phyloP scores from a whole-genome alignment of 2,329 filamentous ascomycete genomes.

The Alternaria triticina region DNA sequence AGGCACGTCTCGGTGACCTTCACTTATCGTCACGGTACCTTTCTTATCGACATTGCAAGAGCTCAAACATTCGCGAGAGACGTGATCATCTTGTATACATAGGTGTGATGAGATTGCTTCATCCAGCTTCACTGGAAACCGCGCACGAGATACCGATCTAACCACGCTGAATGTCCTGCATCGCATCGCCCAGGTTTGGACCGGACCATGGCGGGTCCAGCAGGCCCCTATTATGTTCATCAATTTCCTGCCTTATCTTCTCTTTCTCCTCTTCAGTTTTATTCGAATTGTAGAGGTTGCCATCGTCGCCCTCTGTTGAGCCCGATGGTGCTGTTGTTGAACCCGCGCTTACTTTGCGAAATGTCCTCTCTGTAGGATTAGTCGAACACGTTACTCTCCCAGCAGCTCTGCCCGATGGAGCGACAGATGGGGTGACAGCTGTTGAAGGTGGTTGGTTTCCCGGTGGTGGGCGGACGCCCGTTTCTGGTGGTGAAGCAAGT shows the following conservation, averaged over 20 bases:
- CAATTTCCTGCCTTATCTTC: neutral
- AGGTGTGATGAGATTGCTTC: neutral
- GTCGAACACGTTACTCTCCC: neutral
- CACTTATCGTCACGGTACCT: neutral
- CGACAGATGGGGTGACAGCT: neutral
- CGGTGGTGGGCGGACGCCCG: neutral
- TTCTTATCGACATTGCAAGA: neutral
- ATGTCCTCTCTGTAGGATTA: neutral
- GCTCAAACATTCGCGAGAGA: neutral
- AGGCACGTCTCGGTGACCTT: neutral
- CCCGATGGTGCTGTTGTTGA: neutral
- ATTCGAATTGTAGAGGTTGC: neutral
- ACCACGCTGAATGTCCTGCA: neutral
- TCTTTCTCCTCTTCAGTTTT: neutral
- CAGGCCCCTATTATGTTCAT: neutral
- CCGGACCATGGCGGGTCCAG: neutral
- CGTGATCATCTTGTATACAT: neutral
- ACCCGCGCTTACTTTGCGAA: neutral
- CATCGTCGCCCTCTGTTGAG: neutral
- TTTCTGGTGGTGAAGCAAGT: neutral
- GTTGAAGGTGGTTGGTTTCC: neutral
- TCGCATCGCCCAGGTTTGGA: neutral
- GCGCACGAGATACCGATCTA: neutral
- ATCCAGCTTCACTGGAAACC: neutral
- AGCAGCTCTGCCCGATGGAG: neutral